Percentiles rank a stretch among this genome's conserved stretches.
Conservation (phyloP, 352 stramenopile genomes). For the Hyaloperonospora arabidopsidis region DNA sequence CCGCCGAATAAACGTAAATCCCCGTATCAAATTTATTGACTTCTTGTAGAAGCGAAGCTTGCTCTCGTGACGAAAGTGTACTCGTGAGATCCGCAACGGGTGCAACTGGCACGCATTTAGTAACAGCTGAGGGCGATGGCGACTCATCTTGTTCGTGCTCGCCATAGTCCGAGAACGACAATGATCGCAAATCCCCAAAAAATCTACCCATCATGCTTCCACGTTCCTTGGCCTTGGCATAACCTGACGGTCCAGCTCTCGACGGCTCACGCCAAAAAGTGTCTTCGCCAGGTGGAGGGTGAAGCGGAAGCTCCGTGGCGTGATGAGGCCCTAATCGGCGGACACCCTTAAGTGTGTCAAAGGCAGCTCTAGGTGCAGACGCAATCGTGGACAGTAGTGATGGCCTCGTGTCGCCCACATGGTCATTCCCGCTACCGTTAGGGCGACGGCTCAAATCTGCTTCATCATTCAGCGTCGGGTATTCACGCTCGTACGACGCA, state of each 20-base stretch:
- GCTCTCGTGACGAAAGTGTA: slow-evolving; percentile 49
- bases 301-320: slow-evolving; percentile 25
- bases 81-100: slow-evolving; percentile 32
- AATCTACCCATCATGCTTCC: slow-evolving; percentile 22
- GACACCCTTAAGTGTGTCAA: slow-evolving; percentile 16
- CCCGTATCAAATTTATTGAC: slow-evolving; percentile 50
- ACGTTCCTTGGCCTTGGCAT: slow-evolving; percentile 7
- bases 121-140: slow-evolving; percentile 16
- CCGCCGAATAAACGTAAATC: slow-evolving; percentile 73
- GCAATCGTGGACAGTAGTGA: slow-evolving; percentile 18
- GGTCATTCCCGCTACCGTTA: slow-evolving; percentile 10
- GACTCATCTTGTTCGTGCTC: slow-evolving; percentile 20
- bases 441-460: slow-evolving; percentile 12
- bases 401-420: slow-evolving; percentile 15
- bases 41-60: slow-evolving; percentile 52
- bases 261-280: slow-evolving; percentile 6
- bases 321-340: slow-evolving; percentile 15
- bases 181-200: slow-evolving; percentile 15
- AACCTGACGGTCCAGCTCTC: slow-evolving; percentile 4
- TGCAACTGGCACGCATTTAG: slow-evolving; percentile 31
- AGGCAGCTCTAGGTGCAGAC: slow-evolving; percentile 13
- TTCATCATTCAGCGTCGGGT: slow-evolving; percentile 6
- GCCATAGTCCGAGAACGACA: slow-evolving; percentile 27
- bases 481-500: slow-evolving; percentile 22
- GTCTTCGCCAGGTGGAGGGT: slow-evolving; percentile 18